phyloP scores from a whole-genome alignment of 2,329 filamentous ascomycete species.

The Calonectria naviculata region DNA sequence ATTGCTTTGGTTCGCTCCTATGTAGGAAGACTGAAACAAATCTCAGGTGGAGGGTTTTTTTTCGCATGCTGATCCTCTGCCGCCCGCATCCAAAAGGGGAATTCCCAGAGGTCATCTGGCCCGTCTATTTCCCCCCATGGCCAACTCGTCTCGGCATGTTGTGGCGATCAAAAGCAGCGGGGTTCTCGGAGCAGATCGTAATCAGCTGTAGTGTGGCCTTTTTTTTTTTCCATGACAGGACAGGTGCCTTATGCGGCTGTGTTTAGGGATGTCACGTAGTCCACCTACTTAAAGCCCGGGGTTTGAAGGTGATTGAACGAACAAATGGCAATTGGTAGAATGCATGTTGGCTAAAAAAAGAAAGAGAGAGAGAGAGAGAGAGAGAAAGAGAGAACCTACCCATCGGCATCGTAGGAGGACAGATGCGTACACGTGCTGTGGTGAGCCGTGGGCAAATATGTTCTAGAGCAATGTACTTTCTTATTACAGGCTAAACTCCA shows the following conservation, averaged over 20 bases:
- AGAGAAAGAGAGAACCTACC: too few species aligned
- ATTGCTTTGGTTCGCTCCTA: background rate
- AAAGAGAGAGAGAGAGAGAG: background rate
- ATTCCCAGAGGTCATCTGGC: background rate
- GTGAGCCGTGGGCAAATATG: too few species aligned
- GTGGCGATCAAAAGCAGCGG: background rate
- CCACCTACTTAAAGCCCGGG: background rate
- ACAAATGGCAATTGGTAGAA: background rate
- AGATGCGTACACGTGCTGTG: too few species aligned
- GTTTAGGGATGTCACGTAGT: background rate
- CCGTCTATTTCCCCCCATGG: background rate
- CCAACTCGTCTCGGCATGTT: background rate
- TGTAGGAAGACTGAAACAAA: background rate
- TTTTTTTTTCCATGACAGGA: background rate
- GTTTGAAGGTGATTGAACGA: background rate
- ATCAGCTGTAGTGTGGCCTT: background rate
- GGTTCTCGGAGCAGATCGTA: background rate
- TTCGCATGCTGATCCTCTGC: background rate
- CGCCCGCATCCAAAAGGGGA: background rate
- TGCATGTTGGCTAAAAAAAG: background rate
- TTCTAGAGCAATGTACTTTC: too few species aligned
- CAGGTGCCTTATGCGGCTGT: background rate
- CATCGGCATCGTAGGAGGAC: too few species aligned
- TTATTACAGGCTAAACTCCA: too few species aligned
- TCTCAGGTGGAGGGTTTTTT: background rate